These are phyloP conservation scores for Allium cepa DNA, from an alignment of 106 monocot species.

Conservation along the genomic window DNA sequence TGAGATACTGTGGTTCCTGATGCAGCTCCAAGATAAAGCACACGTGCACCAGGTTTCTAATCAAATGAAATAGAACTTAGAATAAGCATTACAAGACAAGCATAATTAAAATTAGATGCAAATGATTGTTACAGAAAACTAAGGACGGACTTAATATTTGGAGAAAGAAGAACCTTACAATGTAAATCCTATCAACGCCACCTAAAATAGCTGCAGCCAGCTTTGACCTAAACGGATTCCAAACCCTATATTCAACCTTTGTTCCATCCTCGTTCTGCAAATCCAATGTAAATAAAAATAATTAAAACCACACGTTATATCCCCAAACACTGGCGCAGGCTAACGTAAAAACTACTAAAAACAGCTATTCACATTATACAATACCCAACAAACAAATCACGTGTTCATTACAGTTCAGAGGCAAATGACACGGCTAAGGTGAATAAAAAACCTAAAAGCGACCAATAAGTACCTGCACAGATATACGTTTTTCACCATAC, in stretches of 20 bases:
- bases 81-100: not conserved
- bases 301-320: too few species aligned
- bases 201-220: conserved; percentile 87
- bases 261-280: conserved; percentile 87
- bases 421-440: too few species aligned
- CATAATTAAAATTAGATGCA: not conserved
- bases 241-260: conserved; percentile 82
- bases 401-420: too few species aligned
- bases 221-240: conserved; percentile 98
- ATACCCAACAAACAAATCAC: too few species aligned
- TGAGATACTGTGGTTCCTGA: conserved; percentile 97
- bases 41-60: conserved; percentile 66
- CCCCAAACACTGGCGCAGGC: too few species aligned
- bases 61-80: not conserved
- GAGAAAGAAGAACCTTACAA: conserved; percentile 41
- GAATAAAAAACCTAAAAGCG: too few species aligned
- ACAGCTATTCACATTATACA: too few species aligned
- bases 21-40: conserved; percentile 92
- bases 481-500: conserved; percentile 58
- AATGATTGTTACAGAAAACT: too few species aligned
- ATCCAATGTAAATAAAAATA: not conserved
- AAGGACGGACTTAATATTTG: too few species aligned
- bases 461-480: conserved; percentile 32
- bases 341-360: too few species aligned
- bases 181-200: conserved; percentile 93